Conservation (phyloP, 768 basidiomycete species). For the Dioszegia hungarica region DNA sequence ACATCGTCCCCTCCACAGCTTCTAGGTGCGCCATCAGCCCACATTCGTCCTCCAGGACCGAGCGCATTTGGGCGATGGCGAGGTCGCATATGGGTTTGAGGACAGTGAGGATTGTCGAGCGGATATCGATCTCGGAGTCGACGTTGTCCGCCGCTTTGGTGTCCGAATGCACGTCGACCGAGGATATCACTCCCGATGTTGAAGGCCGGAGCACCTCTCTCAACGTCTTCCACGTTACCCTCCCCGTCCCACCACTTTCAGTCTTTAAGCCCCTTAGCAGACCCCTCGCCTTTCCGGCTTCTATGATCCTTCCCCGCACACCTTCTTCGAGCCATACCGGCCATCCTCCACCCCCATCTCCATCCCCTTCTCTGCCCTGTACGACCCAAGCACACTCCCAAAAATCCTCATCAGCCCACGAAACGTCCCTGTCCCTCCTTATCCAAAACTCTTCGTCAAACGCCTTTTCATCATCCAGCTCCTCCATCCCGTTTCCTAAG, state of each 20-base stretch:
- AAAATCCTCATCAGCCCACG: slow-evolving; percentile 44
- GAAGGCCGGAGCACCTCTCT: background rate
- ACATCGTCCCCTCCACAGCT: slow-evolving; percentile 37
- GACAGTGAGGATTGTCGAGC: background rate
- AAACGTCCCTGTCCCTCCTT: slow-evolving; percentile 31
- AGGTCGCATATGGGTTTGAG: slow-evolving; percentile 24
- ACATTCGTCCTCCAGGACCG: slow-evolving; percentile 36
- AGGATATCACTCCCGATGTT: too few species aligned
- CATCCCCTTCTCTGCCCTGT: too few species aligned
- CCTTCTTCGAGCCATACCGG: slow-evolving; percentile 26
- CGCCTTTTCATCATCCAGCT: slow-evolving; percentile 10
- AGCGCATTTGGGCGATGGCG: slow-evolving; percentile 21
- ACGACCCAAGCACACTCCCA: slow-evolving; percentile 31
- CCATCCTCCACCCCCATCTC: slow-evolving; percentile 20
- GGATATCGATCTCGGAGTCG: background rate
- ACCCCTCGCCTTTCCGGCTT: slow-evolving; percentile 39
- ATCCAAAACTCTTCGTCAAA: slow-evolving; percentile 36
- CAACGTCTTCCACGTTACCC: background rate
- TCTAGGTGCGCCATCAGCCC: slow-evolving; percentile 37
- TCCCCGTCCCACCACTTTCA: background rate
- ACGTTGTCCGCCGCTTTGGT: background rate
- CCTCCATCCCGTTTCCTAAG: background rate
- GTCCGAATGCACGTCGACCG: too few species aligned
- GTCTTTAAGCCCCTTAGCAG: slow-evolving; percentile 20
- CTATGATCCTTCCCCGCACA: slow-evolving; percentile 15